phyloP scores from a whole-genome alignment of 176 grass and related monocot genomes.

The Rhynchospora breviuscula region DNA sequence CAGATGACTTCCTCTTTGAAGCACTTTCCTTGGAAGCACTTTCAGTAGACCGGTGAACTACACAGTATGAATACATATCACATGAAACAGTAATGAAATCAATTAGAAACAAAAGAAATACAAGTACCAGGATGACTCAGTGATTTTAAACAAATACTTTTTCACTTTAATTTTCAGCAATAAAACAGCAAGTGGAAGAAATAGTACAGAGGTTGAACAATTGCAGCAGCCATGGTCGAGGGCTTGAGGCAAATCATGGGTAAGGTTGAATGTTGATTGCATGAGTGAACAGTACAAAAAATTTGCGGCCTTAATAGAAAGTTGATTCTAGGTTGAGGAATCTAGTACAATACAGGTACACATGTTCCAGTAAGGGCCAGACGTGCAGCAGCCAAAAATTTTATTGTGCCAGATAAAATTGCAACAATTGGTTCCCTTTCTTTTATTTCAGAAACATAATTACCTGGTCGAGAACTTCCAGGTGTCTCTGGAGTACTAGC shows the following conservation, averaged over 20 bases:
- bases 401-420: background rate
- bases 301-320: background rate
- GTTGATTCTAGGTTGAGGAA: background rate
- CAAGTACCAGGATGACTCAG: background rate
- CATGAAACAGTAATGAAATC: background rate
- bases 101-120: background rate
- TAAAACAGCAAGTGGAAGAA: background rate
- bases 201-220: background rate
- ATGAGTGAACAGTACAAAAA: background rate
- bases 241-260: background rate
- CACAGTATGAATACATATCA: constrained; percentile 13
- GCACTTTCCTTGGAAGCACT: constrained; percentile 25
- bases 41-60: constrained; percentile 24
- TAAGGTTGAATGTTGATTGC: background rate
- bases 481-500: constrained; percentile 50
- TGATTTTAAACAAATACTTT: background rate
- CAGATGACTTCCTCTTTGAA: constrained; percentile 33
- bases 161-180: background rate
- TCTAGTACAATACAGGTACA: constrained; percentile 2
- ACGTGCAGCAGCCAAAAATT: background rate
- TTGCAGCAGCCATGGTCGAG: background rate
- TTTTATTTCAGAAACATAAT: constrained; percentile 25
- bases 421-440: background rate
- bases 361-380: background rate
- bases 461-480: constrained; percentile 54